phyloP scores from a whole-genome alignment of 768 basidiomycete species.

The Podaxis sp. region DNA sequence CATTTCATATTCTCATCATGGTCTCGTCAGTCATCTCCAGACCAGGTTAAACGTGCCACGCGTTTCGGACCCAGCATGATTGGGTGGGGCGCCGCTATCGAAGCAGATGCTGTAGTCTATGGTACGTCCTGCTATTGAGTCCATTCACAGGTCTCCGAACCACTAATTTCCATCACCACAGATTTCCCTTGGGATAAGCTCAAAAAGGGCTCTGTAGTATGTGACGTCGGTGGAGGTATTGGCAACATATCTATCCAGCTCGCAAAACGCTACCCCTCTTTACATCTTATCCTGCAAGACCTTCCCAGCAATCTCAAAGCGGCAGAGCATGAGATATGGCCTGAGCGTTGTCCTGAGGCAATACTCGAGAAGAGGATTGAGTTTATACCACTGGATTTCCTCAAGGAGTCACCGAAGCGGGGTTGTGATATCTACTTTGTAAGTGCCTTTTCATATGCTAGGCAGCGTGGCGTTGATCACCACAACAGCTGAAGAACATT shows the following conservation, averaged over 20 bases:
- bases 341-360: slow-evolving; percentile 33
- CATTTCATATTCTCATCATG: not conserved
- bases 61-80: slow-evolving; percentile 35
- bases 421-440: slow-evolving; percentile 42
- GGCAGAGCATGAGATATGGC: slow-evolving; percentile 36
- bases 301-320: slow-evolving; percentile 30
- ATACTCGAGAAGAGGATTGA: slow-evolving; percentile 32
- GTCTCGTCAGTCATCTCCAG: not conserved
- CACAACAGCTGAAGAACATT: slow-evolving; percentile 28
- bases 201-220: slow-evolving; percentile 27
- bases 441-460: slow-evolving; percentile 13
- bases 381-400: slow-evolving; percentile 37
- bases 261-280: slow-evolving; percentile 29
- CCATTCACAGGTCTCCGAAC: not conserved
- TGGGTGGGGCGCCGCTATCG: slow-evolving; percentile 30
- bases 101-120: slow-evolving; percentile 26
- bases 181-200: slow-evolving; percentile 35
- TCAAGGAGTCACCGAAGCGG: slow-evolving; percentile 31
- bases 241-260: slow-evolving; percentile 34
- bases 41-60: slow-evolving; percentile 7
- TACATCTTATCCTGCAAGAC: slow-evolving; percentile 38
- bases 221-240: slow-evolving; percentile 41
- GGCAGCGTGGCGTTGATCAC: not conserved
- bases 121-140: slow-evolving; percentile 18
- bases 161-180: slow-evolving; percentile 9